Evolutionary conservation across 768 basidiomycete genomes (phyloP), one percentile per base, ranked within the genome.

Genomic region (Panellus pusillus): DNA sequence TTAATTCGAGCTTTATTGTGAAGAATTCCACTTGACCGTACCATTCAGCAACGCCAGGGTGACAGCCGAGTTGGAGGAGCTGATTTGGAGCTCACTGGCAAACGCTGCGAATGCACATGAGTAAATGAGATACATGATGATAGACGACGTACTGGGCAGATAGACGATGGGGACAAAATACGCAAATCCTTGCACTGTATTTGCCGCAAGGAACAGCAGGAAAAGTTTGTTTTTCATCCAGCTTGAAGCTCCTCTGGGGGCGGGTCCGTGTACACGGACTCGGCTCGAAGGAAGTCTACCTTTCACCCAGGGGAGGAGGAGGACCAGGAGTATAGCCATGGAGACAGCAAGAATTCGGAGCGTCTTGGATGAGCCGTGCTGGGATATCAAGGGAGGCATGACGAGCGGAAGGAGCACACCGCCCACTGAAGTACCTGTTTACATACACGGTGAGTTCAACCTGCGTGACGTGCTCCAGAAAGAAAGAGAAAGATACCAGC

Each of bases 91-190:
- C 14, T 54, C 53, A 39, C 43, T 58, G n/a, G 68, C 68, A 39
- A 68, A 69, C 9, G 65, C 68, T 68, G 49, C 7, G 32, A 1
- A 17, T 6, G 6, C 9, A 0, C 9, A 31, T 36, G 12, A 51
- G 41, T 7, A 32, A 7, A 12, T 13, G 9, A 13, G 13, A 14
- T 6, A 52, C 15, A 15, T 18, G 24, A 19, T 8, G 47, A 40
- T 2, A 35, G 32, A 35, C 32, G 17, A 46, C 48, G 18, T 49
- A 68, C 67, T 68, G 18, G 67, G 67, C 6, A 68, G 44, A 58
- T 65, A 68, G 19, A 62, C 45, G 18, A 68, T 44, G 5, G 67
- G 67, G 1, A 68, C 60, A 32, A 67, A 68, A 39, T 62, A 67
- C 6, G 50, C 66, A 18, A 44, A 44, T 6, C 58, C 66, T 31